A percentile compares a stretch with the other conserved stretches of the same genome.
Conservation (phyloP, 495 filamentous ascomycete species). For the Aspergillus indologenus region DNA sequence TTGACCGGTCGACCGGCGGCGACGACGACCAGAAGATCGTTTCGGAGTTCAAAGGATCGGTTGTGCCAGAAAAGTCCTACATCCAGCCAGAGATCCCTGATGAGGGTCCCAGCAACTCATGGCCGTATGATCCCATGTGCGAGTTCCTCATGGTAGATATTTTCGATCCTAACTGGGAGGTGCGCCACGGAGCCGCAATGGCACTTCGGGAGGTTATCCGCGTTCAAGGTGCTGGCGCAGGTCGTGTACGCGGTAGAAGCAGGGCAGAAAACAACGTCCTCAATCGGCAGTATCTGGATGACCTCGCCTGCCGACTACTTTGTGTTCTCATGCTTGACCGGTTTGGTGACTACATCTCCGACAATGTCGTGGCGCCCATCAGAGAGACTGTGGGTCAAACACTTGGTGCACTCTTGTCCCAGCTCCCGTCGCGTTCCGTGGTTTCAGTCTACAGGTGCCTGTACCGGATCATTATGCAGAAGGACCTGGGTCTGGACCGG, state of each 20-base stretch:
- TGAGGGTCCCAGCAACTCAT: slow-evolving; percentile 66
- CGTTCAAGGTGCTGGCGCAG: slow-evolving; percentile 90
- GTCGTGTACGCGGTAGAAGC: slow-evolving; percentile 66
- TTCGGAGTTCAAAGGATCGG: slow-evolving; percentile 88
- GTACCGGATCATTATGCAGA: slow-evolving; percentile 88
- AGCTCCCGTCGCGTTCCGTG: slow-evolving; percentile 72
- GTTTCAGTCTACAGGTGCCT: slow-evolving; percentile 76
- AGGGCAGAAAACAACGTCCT: slow-evolving; percentile 70
- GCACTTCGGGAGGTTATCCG: slow-evolving; percentile 88
- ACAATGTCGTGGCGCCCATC: slow-evolving; percentile 94
- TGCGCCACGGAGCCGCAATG: slow-evolving; percentile 95
- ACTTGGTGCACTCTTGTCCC: slow-evolving; percentile 79
- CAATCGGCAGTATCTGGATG: slow-evolving; percentile 85
- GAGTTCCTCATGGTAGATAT: slow-evolving; percentile 90
- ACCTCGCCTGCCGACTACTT: slow-evolving; percentile 85
- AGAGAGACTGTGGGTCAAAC: slow-evolving; percentile 96
- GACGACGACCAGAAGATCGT: slow-evolving; percentile 91
- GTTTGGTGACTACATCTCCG: slow-evolving; percentile 96
- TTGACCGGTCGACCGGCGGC: slow-evolving; percentile 68
- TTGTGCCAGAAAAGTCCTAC: slow-evolving; percentile 56
- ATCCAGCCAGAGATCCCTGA: slow-evolving; percentile 65
- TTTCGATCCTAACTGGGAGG: slow-evolving; percentile 93
- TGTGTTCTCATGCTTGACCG: slow-evolving; percentile 96
- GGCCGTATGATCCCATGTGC: slow-evolving; percentile 92
- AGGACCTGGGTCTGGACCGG: slow-evolving; percentile 64